Evolutionary conservation across 169 alveolate species (phyloP), one percentile per base, ranked within the genome.

Genomic region (Neospora caninum): DNA sequence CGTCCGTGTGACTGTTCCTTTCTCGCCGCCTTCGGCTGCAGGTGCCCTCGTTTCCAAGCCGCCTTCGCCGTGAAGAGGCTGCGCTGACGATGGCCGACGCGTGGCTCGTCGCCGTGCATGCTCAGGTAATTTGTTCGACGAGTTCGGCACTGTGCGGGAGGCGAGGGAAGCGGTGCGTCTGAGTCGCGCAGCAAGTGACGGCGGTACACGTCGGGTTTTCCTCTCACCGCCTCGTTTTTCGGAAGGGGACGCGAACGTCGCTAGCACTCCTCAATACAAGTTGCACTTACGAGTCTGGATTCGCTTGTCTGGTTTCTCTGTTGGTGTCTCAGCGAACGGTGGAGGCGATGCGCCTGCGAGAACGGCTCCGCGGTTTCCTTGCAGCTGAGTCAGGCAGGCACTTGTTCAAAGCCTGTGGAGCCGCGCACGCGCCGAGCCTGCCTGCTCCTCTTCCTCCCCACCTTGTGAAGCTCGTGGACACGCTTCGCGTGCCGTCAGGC

Each of bases 41-140:
- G 93, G 93, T 69, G 0, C 88, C 93, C 80, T 29, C 80, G 13
- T 89, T 89, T 70, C 93, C 93, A 0, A 9, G 49, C 20, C 58
- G n/a, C n/a, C 73, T 42, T 42, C 64, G 89, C 31, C 89, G 89
- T 39, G 93, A 89, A n/a, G 67, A 41, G 13, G 80, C 87, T 18
- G 64, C 93, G 6, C 88, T 89, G 78, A 36, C 80, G 80, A 89
- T 89, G 88, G 93, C 93, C 45, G 93, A 89, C 73, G 93, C 93
- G 53, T 89, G 93, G 93, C 88, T 89, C 53, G 93, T 89, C 29
- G 93, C 93, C 36, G 93, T 70, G 25, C 64, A 36, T 70, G 93
- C 93, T 10, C 80, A 89, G 73, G 86, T 89, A 9, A 38, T 2
- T 58, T 49, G 29, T n/a, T n/a, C n/a, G n/a, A n/a, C n/a, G n/a